Base-by-base conservation (phyloP, 1,284 basidiomycete genomes). In the Sphagnurus paluster region DNA sequence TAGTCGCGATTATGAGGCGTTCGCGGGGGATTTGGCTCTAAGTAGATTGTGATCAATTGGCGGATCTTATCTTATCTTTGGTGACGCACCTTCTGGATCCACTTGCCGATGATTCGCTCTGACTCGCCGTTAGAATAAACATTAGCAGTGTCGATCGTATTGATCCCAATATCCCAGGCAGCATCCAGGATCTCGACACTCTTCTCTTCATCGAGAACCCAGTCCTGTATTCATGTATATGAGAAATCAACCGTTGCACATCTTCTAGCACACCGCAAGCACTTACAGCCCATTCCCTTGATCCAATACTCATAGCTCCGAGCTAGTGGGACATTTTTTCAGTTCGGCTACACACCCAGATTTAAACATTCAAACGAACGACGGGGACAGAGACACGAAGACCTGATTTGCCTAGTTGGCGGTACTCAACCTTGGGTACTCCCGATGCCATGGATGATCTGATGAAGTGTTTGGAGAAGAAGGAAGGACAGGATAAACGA, bases 101-200 rank as follows among this genome's bases (percentile, higher is more conserved):
- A 45, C 19, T 45, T 39, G 2, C 44, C 37, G n/a, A 45, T 45
- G 14, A 45, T 33, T 7, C 28, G 34, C 11, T 45, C 44, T 1
- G 44, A 45, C 7, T 16, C 29, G 14, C 44, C 44, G 30, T 45
- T 45, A 16, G 34, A 37, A 30, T 39, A 39, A 28, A 39, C 26
- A 23, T 45, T 45, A 5, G 44, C 36, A 29, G 44, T 39, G 28
- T 39, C 28, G 28, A 19, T 39, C 4, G 44, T 45, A 9, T 19
- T 45, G 19, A 45, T 45, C 11, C 44, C 37, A 4, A 21, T 10
- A 16, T 45, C 29, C 37, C 44, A 45, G 9, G 44, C 44, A 19
- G 44, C 21, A 14, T 39, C 13, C 9, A 45, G 30, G 24, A 45
- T 7, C 25, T 26, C 25, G 11, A 26, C 25, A 26, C 25, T 11